A percentile compares a stretch with the other conserved stretches of the same genome.
phyloP scores from a whole-genome alignment of 345 rosid genomes.

The Microthlaspi erraticum region DNA sequence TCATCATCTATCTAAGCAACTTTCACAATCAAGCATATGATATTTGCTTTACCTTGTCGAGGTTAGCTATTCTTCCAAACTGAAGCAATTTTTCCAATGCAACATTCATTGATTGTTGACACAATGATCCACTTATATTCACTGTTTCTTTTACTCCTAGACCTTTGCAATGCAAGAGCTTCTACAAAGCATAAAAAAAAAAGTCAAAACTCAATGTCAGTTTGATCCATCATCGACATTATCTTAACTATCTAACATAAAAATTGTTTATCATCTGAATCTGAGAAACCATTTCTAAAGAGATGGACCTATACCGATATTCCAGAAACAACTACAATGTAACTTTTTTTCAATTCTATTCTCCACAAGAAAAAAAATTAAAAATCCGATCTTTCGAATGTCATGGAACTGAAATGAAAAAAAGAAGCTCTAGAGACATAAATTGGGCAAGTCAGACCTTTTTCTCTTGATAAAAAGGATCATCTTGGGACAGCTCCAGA shows the following conservation, averaged over 20 bases:
- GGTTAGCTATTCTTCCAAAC: conserved; percentile 65
- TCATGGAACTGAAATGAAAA: neutral
- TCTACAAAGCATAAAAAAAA: conserved; percentile 47
- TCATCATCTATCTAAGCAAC: conserved; percentile 20
- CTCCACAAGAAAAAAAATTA: no score
- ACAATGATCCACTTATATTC: conserved; percentile 43
- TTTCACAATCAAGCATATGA: conserved; percentile 9
- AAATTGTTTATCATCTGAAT: neutral
- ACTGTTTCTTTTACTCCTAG: conserved; percentile 56
- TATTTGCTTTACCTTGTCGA: conserved; percentile 65
- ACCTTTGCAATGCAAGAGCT: conserved; percentile 58
- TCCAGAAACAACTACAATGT: neutral
- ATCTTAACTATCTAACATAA: neutral
- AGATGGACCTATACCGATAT: neutral
- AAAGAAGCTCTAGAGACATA: neutral
- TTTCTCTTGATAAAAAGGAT: conserved; percentile 63
- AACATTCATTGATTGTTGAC: conserved; percentile 45
- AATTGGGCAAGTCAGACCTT: conserved; percentile 52
- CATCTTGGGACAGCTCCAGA: conserved; percentile 61
- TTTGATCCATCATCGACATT: neutral
- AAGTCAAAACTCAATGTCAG: neutral
- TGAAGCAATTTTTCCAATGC: conserved; percentile 58
- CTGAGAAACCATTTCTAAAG: conserved; percentile 11
- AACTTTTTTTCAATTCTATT: neutral
- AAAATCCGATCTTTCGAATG: conserved; percentile 16